A percentile compares a stretch with the other conserved stretches of the same genome.
Evolutionary conservation across 768 basidiomycete species (phyloP).

Genomic region (Ramaria sp.): DNA sequence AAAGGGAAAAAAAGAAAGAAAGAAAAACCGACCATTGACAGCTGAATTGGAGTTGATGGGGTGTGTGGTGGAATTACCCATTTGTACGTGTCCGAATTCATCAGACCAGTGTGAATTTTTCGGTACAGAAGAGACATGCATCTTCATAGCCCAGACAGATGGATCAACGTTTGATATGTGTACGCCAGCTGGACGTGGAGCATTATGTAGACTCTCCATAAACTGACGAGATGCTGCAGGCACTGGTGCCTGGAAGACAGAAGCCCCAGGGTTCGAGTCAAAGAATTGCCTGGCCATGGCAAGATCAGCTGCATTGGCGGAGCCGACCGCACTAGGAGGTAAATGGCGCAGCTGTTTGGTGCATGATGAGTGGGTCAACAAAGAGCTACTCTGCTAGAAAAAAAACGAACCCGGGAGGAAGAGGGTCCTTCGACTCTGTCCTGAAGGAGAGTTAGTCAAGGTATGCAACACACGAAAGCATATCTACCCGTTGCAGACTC

Average conservation of each 20-base stretch:
- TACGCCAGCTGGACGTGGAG: background rate
- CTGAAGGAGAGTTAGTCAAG: conserved; percentile 24
- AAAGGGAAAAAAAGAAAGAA: background rate
- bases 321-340: conserved; percentile 40
- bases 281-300: conserved; percentile 77
- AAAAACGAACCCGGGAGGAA: conserved; percentile 44
- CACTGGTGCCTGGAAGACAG: conserved; percentile 20
- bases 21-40: background rate
- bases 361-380: background rate
- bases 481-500: conserved; percentile 71
- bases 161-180: background rate
- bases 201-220: conserved; percentile 3
- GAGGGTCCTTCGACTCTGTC: conserved; percentile 69
- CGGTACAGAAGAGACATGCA: background rate
- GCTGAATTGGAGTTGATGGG: background rate
- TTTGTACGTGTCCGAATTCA: background rate
- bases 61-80: background rate
- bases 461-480: background rate
- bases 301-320: conserved; percentile 53
- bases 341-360: conserved; percentile 58
- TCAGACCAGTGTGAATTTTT: conserved; percentile 3
- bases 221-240: conserved; percentile 14
- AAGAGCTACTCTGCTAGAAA: background rate
- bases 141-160: background rate
- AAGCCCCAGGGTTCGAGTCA: conserved; percentile 3